Conservation (phyloP, 371 early-diverging fungal genomes). For the Chytridium lagenaria region DNA sequence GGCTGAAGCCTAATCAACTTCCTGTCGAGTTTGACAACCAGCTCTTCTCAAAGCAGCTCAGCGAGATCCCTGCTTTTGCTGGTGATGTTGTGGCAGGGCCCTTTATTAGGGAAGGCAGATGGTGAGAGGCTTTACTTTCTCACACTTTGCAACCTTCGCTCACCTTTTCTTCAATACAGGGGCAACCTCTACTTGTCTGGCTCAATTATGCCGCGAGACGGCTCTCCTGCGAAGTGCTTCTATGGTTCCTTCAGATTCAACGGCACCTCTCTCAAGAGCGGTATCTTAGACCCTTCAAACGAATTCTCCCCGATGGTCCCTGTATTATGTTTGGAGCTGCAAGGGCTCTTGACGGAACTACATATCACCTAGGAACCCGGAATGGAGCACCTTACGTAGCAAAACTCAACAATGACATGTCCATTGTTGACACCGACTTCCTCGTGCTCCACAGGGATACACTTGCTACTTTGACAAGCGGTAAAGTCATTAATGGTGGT, state of each 20-base stretch:
- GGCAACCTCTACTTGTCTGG: slow-evolving; percentile 2
- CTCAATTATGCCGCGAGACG: not conserved
- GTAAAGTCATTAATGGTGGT: not conserved
- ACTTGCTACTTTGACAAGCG: not conserved
- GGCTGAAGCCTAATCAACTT: not conserved
- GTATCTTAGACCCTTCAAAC: not conserved
- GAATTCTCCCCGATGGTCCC: not conserved
- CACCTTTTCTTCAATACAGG: slow-evolving; percentile 1
- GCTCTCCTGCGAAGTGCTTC: not conserved
- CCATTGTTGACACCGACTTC: not conserved
- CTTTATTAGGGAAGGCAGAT: slow-evolving; percentile 10
- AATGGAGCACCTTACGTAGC: slow-evolving; percentile 3
- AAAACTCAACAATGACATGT: not conserved
- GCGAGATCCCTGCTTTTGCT: not conserved
- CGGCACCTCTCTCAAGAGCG: not conserved
- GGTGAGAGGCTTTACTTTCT: not conserved
- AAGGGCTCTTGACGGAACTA: not conserved
- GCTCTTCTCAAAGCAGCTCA: not conserved
- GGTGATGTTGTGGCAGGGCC: not conserved
- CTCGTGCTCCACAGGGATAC: not conserved
- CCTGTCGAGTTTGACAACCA: slow-evolving; percentile 17
- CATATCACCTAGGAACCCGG: slow-evolving; percentile 1
- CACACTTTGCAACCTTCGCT: too few species aligned
- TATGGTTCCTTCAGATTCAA: not conserved
- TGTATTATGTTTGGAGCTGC: not conserved